These are phyloP conservation scores for Venturia pyrina DNA, from an alignment of 2,329 filamentous ascomycete genomes.

Conservation along the genomic window DNA sequence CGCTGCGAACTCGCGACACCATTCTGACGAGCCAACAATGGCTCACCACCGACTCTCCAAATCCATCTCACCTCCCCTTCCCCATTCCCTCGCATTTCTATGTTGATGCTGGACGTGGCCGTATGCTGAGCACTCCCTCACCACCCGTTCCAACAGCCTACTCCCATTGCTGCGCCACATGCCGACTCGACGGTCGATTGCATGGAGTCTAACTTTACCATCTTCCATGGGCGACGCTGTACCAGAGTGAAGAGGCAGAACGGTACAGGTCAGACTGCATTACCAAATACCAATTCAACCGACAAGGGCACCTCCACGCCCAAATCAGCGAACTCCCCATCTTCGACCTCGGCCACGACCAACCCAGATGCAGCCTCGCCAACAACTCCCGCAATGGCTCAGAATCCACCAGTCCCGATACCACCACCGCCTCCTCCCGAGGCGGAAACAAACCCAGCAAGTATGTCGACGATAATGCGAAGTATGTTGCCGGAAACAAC, in stretches of 20 bases:
- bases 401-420: neutral
- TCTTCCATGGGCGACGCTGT: constrained; percentile 8
- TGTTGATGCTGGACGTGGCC: neutral
- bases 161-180: neutral
- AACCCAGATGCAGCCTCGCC: constrained; percentile 1
- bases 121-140: neutral
- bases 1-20: constrained; percentile 2
- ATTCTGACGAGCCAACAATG: constrained; percentile 1
- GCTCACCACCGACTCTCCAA: neutral
- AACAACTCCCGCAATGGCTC: neutral
- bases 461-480: neutral
- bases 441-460: neutral
- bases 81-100: neutral
- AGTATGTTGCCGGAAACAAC: constrained; percentile 2
- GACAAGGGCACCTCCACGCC: neutral
- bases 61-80: neutral
- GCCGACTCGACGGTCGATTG: constrained; percentile 4
- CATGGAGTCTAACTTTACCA: constrained; percentile 10
- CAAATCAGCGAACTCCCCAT: neutral
- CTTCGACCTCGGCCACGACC: neutral
- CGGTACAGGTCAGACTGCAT: neutral
- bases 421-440: constrained; percentile 7
- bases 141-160: neutral
- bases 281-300: neutral
- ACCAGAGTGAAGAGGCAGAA: constrained; percentile 9